Evolutionary conservation across 2,329 filamentous ascomycete genomes (phyloP), one percentile per base, ranked within the genome.

Genomic region (Paraconiothyrium sp.): DNA sequence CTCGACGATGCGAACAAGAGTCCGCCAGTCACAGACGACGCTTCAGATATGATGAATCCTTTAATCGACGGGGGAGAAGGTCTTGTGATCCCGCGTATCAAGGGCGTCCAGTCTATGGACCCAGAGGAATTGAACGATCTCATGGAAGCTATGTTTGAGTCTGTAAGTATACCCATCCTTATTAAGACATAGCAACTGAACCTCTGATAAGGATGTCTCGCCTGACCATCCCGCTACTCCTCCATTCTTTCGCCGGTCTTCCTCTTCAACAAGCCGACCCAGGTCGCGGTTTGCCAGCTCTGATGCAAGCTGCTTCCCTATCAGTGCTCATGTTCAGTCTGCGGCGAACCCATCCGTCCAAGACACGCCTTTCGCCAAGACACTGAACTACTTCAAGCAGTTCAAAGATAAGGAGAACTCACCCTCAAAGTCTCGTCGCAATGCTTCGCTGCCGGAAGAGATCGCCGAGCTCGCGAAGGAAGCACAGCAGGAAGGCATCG

Each of bases 391-490:
- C 56, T 72, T 70, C 55, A 68, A 67, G 49, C 54, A 63, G n/a
- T 52, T 58, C 51, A 63, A 66, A 41, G 58, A 34, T 20, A 60
- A 61, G 3, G 60, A 69, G 20, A 67, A 61, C 30, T 63, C 65
- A 11, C 62, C 60, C 2, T 59, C 51, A 2, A 72, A 67, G 50
- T 46, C 46, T 13, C 65, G 65, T 20, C 66, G 69, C n/a, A 68
- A 72, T 44, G 63, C 68, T 4, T 70, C 62, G 8, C 51, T 71
- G 22, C 67, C 68, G 0, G 57, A 70, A 39, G 68, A 72, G 41
- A 66, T 72, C 43, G 59, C 61, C 3, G 59, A 72, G 27, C 30
- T 72, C 5, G 60, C 61, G 1, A 59, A 56, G 22, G 65, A 67
- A 10, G 61, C 61, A 0, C 57, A 55, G 24, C 60, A 66, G 30